Evolutionary conservation across 352 stramenopile genomes (phyloP).

Genomic region (Globisporangium paddicum): DNA sequence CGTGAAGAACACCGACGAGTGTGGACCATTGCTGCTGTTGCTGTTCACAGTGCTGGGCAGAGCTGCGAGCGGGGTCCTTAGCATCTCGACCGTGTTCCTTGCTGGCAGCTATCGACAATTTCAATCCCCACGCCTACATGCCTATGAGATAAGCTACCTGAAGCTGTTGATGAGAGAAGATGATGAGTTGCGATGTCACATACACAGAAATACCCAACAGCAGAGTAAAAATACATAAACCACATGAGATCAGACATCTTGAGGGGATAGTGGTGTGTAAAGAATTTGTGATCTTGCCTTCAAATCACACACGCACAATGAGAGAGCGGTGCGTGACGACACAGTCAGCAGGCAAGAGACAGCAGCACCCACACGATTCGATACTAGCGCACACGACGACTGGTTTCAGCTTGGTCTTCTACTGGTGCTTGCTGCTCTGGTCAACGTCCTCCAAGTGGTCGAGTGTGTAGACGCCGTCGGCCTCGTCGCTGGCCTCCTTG

Average conservation of each 20-base stretch:
- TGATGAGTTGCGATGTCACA: background rate
- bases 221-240: background rate
- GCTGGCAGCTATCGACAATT: background rate
- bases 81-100: background rate
- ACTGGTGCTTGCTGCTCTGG: conserved; percentile 15
- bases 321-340: background rate
- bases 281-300: background rate
- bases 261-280: background rate
- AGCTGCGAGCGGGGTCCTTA: background rate
- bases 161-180: background rate
- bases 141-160: background rate
- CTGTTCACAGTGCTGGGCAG: conserved; percentile 2
- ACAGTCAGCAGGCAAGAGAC: background rate
- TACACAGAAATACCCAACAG: background rate
- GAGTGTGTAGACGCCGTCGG: conserved; percentile 43
- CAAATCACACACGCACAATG: background rate
- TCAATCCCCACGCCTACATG: background rate
- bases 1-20: conserved; percentile 21
- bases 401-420: conserved; percentile 7
- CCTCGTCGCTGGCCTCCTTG: conserved; percentile 18
- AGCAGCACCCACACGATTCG: too few relatives aligned
- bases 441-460: conserved; percentile 42
- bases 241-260: background rate
- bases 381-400: background rate
- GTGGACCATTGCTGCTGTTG: background rate